These are phyloP conservation scores for Lachnellula willkommii DNA, from an alignment of 2,329 filamentous ascomycete genomes.

Conservation along the genomic window DNA sequence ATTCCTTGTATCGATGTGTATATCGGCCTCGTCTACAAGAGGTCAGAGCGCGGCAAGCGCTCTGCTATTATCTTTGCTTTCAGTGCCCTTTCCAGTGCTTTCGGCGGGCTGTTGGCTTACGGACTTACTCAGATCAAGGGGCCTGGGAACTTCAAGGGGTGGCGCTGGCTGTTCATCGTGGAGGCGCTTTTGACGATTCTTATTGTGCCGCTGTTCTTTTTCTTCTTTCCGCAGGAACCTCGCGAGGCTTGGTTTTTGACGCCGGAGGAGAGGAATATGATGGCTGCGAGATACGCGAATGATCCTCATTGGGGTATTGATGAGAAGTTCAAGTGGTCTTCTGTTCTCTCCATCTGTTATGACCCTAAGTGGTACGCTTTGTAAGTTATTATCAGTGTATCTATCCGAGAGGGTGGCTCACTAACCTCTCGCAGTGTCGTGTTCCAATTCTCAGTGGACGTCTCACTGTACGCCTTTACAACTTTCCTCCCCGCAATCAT, in stretches of 20 bases:
- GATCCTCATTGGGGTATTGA: constrained; percentile 44
- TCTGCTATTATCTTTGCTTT: constrained; percentile 25
- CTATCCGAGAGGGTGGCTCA: neutral
- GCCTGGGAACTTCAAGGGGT: constrained; percentile 39
- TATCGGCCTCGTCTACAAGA: constrained; percentile 28
- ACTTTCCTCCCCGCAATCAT: constrained; percentile 54
- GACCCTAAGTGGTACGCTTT: constrained; percentile 46
- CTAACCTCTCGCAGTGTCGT: constrained; percentile 1
- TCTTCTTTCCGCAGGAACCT: constrained; percentile 22
- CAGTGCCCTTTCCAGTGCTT: constrained; percentile 25
- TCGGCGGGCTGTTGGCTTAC: constrained; percentile 25
- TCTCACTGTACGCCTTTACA: constrained; percentile 39
- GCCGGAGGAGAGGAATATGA: constrained; percentile 37
- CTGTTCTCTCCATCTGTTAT: constrained; percentile 40
- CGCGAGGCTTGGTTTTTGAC: constrained; percentile 28
- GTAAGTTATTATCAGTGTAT: constrained; percentile 26
- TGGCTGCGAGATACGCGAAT: constrained; percentile 42
- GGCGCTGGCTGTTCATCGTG: constrained; percentile 37
- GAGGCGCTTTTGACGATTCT: constrained; percentile 21
- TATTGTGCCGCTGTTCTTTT: constrained; percentile 20
- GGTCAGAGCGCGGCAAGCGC: constrained; percentile 25
- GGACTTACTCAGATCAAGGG: constrained; percentile 43
- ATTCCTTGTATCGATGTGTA: constrained; percentile 27
- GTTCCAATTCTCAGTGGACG: constrained; percentile 29
- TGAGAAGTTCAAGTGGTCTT: constrained; percentile 46